Conservation (phyloP, 805 yeast genomes). For the Cyberlindnera nakhonratchasimensis region DNA sequence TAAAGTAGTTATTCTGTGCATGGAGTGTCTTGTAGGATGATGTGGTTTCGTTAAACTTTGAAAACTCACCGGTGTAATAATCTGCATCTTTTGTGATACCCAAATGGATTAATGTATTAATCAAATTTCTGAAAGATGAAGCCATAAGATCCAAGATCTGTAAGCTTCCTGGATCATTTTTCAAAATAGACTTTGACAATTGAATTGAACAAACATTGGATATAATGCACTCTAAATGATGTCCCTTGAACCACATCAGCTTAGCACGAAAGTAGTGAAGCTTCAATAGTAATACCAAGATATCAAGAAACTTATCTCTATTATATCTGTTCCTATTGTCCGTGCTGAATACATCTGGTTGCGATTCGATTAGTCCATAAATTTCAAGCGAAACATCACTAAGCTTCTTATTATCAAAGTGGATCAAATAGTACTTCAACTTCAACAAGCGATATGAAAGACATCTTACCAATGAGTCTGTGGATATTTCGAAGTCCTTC, state of each 20-base stretch:
- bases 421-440: conserved; percentile 15
- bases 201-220: conserved; percentile 49
- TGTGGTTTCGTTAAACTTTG: conserved; percentile 21
- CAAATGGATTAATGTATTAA: conserved; percentile 40
- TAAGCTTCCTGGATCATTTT: conserved; percentile 32
- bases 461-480: conserved; percentile 5
- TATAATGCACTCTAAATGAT: conserved; percentile 26
- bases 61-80: conserved; percentile 49
- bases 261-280: conserved; percentile 22
- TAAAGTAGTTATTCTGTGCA: conserved; percentile 23
- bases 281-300: conserved; percentile 12
- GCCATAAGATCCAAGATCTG: conserved; percentile 35
- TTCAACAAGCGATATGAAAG: conserved; percentile 15
- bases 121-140: conserved; percentile 37
- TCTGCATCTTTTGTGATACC: conserved; percentile 60
- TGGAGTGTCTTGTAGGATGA: conserved; percentile 9
- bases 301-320: conserved; percentile 11
- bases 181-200: conserved; percentile 49
- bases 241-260: conserved; percentile 17
- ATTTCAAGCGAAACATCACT: conserved; percentile 10
- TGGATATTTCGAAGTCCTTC: conserved; percentile 1
- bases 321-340: conserved; percentile 15
- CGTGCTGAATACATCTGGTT: conserved; percentile 7
- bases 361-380: background rate
- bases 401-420: conserved; percentile 15